Percentiles rank a stretch among this genome's conserved stretches.
Evolutionary conservation across 345 rosid species (phyloP).

Genomic region (Euclidium syriacum): DNA sequence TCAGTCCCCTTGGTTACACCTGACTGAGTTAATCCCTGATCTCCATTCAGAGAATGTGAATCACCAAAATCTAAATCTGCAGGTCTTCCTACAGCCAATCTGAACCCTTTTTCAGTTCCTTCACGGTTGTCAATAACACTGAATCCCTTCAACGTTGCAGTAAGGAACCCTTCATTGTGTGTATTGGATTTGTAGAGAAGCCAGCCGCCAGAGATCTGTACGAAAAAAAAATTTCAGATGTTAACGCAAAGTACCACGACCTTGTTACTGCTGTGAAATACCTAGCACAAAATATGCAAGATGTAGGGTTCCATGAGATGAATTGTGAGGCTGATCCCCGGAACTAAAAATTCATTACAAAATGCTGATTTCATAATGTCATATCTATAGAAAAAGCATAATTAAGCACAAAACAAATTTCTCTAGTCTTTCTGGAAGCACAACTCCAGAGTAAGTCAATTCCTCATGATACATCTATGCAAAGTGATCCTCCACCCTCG

Average conservation of each 20-base stretch:
- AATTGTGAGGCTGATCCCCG: neutral
- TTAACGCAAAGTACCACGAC: conserved; percentile 13
- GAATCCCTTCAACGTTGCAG: conserved; percentile 81
- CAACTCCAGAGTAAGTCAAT: neutral
- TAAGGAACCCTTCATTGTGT: conserved; percentile 62
- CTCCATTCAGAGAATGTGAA: conserved; percentile 24
- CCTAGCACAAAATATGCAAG: neutral
- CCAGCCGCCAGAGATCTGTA: conserved; percentile 78
- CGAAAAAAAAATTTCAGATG: neutral
- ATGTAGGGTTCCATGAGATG: conserved; percentile 7
- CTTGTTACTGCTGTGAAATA: neutral
- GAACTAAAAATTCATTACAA: neutral
- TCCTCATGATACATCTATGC: neutral
- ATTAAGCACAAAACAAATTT: neutral
- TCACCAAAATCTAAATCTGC: conserved; percentile 40
- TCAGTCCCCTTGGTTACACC: conserved; percentile 28
- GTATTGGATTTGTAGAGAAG: conserved; percentile 76
- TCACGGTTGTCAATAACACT: conserved; percentile 88
- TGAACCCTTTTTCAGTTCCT: conserved; percentile 76
- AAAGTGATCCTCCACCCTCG: neutral
- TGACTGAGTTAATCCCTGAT: conserved; percentile 31
- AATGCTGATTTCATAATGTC: conserved; percentile 4
- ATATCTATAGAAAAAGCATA: conserved; percentile 1
- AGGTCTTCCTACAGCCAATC: conserved; percentile 82
- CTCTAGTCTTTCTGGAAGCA: conserved; percentile 8